Conservation (phyloP, 2,329 filamentous ascomycete species). For the Colletotrichum zoysiae region DNA sequence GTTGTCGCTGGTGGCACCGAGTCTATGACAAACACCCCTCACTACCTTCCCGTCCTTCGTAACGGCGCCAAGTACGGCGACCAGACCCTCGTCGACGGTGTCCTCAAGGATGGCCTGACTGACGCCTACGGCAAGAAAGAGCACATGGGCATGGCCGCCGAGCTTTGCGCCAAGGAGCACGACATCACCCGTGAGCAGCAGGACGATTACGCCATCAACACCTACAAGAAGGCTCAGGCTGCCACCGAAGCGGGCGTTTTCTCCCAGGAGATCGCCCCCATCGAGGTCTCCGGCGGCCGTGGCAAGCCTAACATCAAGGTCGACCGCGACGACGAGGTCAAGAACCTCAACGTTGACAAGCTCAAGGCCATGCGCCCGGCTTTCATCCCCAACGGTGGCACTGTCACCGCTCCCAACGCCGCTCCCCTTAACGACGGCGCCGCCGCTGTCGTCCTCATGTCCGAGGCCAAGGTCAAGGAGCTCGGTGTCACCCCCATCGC, state of each 20-base stretch:
- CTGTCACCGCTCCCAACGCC: slow-evolving; percentile 95
- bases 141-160: slow-evolving; percentile 94
- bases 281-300: slow-evolving; percentile 88
- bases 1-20: slow-evolving; percentile 95
- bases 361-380: slow-evolving; percentile 87
- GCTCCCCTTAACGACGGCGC: slow-evolving; percentile 97
- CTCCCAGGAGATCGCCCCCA: slow-evolving; percentile 85
- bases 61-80: slow-evolving; percentile 94
- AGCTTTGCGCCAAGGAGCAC: slow-evolving; percentile 92
- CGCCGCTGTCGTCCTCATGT: slow-evolving; percentile 91
- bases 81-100: slow-evolving; percentile 87
- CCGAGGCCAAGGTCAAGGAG: slow-evolving; percentile 93
- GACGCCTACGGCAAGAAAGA: slow-evolving; percentile 93
- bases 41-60: slow-evolving; percentile 92
- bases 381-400: slow-evolving; percentile 84
- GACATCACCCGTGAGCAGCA: slow-evolving; percentile 85
- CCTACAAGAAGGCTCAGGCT: slow-evolving; percentile 92
- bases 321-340: slow-evolving; percentile 92
- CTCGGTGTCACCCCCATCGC: slow-evolving; percentile 91
- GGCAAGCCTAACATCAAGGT: slow-evolving; percentile 88
- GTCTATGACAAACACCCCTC: slow-evolving; percentile 98
- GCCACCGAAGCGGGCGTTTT: slow-evolving; percentile 87
- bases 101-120: slow-evolving; percentile 93
- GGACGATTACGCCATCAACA: slow-evolving; percentile 95
- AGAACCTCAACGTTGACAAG: slow-evolving; percentile 90